Conservation (phyloP, 2,329 filamentous ascomycete genomes). For the Endoconidiophora polonica region DNA sequence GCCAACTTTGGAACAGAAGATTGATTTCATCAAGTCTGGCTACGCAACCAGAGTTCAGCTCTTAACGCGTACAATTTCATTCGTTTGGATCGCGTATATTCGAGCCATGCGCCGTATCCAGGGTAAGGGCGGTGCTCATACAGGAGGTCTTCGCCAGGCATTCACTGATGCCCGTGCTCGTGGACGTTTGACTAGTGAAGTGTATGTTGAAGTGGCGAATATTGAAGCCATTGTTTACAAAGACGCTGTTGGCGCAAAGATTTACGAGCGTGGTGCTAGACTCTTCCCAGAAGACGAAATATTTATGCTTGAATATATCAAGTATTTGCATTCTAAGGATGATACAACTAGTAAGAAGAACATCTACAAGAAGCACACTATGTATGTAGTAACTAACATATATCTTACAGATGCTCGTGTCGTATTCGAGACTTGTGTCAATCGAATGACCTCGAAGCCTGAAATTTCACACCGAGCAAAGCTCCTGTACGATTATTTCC, state of each 20-base stretch:
- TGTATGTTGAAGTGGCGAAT: constrained; percentile 83
- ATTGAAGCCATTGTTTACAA: constrained; percentile 96
- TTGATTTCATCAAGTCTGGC: constrained; percentile 44
- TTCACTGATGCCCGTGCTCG: constrained; percentile 78
- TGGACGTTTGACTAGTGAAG: constrained; percentile 80
- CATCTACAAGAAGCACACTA: constrained; percentile 6
- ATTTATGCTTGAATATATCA: constrained; percentile 90
- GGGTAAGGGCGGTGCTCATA: constrained; percentile 49
- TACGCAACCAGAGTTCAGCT: constrained; percentile 57
- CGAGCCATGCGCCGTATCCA: constrained; percentile 88
- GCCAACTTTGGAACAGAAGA: constrained; percentile 40
- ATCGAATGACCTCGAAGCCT: constrained; percentile 60
- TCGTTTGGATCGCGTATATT: constrained; percentile 88
- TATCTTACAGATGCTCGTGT: constrained; percentile 61
- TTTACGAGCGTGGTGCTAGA: constrained; percentile 85
- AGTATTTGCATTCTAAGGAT: constrained; percentile 80
- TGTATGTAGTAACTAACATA: constrained; percentile 14
- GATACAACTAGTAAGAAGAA: constrained; percentile 68
- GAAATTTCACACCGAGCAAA: constrained; percentile 62
- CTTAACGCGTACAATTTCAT: constrained; percentile 73
- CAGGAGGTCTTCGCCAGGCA: constrained; percentile 71
- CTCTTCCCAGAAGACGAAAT: constrained; percentile 86
- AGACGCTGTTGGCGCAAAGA: constrained; percentile 79
- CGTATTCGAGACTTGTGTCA: constrained; percentile 88
- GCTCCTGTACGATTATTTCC: constrained; percentile 76